phyloP scores from a whole-genome alignment of 257 asterid genomes.

The Pogostemon cablin region DNA sequence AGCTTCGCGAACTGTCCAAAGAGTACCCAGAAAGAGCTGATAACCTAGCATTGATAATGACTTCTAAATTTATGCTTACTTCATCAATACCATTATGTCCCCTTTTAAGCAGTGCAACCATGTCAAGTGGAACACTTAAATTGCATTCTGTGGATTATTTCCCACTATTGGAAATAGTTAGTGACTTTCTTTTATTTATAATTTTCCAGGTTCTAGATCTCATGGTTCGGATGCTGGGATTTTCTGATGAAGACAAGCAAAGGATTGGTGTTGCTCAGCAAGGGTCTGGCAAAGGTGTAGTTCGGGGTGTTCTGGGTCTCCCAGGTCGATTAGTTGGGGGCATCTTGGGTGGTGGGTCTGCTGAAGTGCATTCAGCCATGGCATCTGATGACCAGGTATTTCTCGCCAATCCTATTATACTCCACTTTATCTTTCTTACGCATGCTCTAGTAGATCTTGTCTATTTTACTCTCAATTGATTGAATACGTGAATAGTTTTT shows the following conservation, averaged over 20 bases:
- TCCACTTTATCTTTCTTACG: slow-evolving; percentile 14
- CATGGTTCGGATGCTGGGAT: slow-evolving; percentile 97
- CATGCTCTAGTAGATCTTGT: slow-evolving; percentile 14
- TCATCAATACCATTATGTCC: background rate
- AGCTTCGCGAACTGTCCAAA: background rate
- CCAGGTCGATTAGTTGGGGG: slow-evolving; percentile 98
- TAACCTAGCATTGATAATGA: background rate
- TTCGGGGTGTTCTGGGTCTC: slow-evolving; percentile 91
- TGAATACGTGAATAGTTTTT: background rate
- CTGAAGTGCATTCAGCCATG: slow-evolving; percentile 49
- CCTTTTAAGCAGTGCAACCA: slow-evolving; percentile 3
- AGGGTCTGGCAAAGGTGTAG: slow-evolving; percentile 92
- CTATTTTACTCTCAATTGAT: slow-evolving; percentile 4
- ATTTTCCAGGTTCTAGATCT: slow-evolving; percentile 84
- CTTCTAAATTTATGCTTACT: background rate
- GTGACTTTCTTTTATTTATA: background rate
- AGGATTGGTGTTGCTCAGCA: slow-evolving; percentile 89
- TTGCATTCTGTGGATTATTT: background rate
- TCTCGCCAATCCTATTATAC: slow-evolving; percentile 7
- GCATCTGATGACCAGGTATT: slow-evolving; percentile 83
- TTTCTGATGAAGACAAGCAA: slow-evolving; percentile 95
- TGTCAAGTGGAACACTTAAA: background rate
- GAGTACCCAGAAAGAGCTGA: slow-evolving; percentile 15
- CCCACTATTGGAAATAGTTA: background rate
- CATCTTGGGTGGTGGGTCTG: slow-evolving; percentile 66